These are phyloP conservation scores for Vigna nakashimae DNA, from an alignment of 306 rosid genomes.

Conservation along the genomic window DNA sequence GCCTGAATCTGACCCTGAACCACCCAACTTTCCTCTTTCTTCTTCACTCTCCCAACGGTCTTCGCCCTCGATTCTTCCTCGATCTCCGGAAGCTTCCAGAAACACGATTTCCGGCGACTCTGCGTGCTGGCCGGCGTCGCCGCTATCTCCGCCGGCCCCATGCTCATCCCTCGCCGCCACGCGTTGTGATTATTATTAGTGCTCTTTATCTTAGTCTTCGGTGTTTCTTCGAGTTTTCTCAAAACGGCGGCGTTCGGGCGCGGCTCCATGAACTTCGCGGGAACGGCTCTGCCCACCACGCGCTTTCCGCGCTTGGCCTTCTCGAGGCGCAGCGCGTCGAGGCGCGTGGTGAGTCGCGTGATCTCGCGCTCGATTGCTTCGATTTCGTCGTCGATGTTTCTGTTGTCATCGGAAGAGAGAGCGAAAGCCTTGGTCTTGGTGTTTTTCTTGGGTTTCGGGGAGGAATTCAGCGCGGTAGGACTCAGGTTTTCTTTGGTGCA, in stretches of 20 bases:
- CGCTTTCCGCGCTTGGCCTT: constrained; percentile 10
- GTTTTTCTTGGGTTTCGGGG: constrained; percentile 32
- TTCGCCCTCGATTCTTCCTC: constrained; percentile 54
- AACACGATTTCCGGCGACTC: constrained; percentile 86
- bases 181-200: neutral
- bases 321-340: constrained; percentile 42
- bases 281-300: constrained; percentile 16
- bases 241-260: constrained; percentile 46
- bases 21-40: constrained; percentile 56
- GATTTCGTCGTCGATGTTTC: constrained; percentile 40
- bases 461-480: constrained; percentile 35
- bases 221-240: neutral
- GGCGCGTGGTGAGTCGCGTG: constrained; percentile 25
- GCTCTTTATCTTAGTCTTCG: constrained; percentile 44
- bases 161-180: constrained; percentile 65
- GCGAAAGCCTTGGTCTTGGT: constrained; percentile 10
- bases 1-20: constrained; percentile 64
- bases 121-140: constrained; percentile 48
- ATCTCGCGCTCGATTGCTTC: constrained; percentile 34
- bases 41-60: constrained; percentile 59
- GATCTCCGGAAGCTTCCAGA: constrained; percentile 69
- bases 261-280: constrained; percentile 52
- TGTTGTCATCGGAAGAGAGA: neutral
- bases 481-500: constrained; percentile 46
- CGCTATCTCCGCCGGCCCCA: constrained; percentile 84